Base-by-base conservation (phyloP, 305 asterid genomes). In the Solanum chacoense region DNA sequence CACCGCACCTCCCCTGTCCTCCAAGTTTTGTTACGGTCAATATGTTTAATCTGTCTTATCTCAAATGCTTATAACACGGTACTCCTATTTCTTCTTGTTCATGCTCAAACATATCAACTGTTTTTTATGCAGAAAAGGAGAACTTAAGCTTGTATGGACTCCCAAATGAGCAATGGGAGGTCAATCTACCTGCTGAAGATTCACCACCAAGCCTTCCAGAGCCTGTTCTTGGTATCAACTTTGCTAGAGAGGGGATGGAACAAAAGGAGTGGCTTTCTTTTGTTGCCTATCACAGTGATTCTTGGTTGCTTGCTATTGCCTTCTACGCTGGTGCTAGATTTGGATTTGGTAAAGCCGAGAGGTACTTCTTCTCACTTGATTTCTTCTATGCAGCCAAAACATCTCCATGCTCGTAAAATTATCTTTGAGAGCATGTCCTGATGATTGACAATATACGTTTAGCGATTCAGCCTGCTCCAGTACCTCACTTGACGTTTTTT, bases 181-280 rank as follows among this genome's bases (percentile, higher is more conserved):
- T 93, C 34, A 92, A 89, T 89, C 88, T 93, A 40, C 94, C 92
- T 14, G 91, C 93, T 29, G 93, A 92, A 75, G 94, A 93, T 88
- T 90, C 91, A 71, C 94, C 94, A 84, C 93, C 93, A 65, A 90
- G 91, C 87, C 91, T 93, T 20, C 94, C 94, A 3, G 94, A 92
- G 78, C 94, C 93, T 89, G 94, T 92, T 86, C 75, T 91, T 78
- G 94, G 94, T 59, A 93, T 93, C 76, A 92, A 92, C 90, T 93
- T 92, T 89, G 92, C 94, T 35, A 92, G 94, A 87, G 94, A 91
- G 29, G 94, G 94, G 35, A 92, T 93, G 94, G 91, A 90, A 89
- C 94, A 88, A 24, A 93, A 93, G 84, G 94, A 93, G 37, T 93
- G 94, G 94, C 73, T 92, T 84, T 91, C 94, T 55, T 84, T 92